Evolutionary conservation across 768 basidiomycete species (phyloP), one percentile per base, ranked within the genome.

Genomic region (Mycena polygramma): DNA sequence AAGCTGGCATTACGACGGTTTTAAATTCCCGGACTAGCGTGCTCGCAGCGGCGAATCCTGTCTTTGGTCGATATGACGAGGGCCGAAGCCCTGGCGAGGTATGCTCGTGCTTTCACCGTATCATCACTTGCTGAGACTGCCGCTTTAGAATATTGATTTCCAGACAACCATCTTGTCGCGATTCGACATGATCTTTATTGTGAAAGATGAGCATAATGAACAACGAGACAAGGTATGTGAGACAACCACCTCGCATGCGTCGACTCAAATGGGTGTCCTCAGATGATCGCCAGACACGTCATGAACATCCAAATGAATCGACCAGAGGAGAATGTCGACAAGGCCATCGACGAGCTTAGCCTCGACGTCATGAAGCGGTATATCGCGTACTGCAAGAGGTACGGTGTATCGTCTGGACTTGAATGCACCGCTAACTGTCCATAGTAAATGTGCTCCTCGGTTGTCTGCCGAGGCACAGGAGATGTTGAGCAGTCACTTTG

Each of bases 151-250:
- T 78, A 98, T 98, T 73, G 97, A 98, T 78, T 97, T 98, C 80
- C 96, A 98, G 83, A 98, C 97, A 8, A 99, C 98, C 2, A 98
- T 99, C 74, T 81, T 99, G 78, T 98, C 97, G 57, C 93, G 98
- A 66, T 99, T 99, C 81, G 98, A 99, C 79, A 97, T 99, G 97
- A 99, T 99, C 75, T 99, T 99, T 84, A 97, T 99, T 73, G 93
- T 99, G 69, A 95, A 94, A 79, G 98, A 99, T 76, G 96, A 99
- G 76, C 98, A 99, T 79, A 95, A 98, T 77, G 98, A 99, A 79
- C 84, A 86, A 48, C 89, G 98, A 57, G 98, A 99, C 79, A 90
- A 92, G 80, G 96, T 95, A 69, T 48, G 88, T 81, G 13, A 13
- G n/a, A 43, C 48, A 51, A 72, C n/a, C 70, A 51, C 17, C 45